Conservation (phyloP, 306 rosid species). For the Psophocarpus tetragonolobus region DNA sequence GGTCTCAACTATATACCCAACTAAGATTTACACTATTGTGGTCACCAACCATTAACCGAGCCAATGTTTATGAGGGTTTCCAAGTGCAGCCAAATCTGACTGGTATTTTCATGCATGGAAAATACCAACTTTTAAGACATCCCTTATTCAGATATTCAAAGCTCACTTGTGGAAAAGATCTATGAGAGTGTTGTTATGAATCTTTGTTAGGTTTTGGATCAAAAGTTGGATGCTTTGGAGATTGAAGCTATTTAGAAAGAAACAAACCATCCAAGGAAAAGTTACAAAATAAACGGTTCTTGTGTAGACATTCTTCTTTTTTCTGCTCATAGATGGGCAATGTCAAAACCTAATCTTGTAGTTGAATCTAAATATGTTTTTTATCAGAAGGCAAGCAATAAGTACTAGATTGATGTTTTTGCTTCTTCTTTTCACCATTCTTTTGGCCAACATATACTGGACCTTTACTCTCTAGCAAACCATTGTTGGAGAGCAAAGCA, state of each 20-base stretch:
- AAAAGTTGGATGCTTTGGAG: conserved; percentile 96
- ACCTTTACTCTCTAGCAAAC: too few species aligned
- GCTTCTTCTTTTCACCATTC: too few species aligned
- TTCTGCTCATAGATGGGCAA: conserved; percentile 98
- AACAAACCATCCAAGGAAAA: conserved; percentile 96
- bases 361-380: conserved; percentile 97
- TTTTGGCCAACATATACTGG: too few species aligned
- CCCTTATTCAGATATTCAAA: conserved; percentile 92
- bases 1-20: conserved; percentile 99
- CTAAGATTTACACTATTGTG: conserved; percentile 98
- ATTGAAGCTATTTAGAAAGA: conserved; percentile 97
- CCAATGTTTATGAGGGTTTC: conserved; percentile 97
- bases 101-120: conserved; percentile 99
- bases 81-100: conserved; percentile 97
- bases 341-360: conserved; percentile 98
- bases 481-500: too few species aligned
- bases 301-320: conserved; percentile 97
- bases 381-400: conserved; percentile 96
- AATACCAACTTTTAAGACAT: conserved; percentile 94
- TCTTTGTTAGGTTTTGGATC: conserved; percentile 98
- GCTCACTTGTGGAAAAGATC: conserved; percentile 98
- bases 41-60: conserved; percentile 99
- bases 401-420: conserved; percentile 96
- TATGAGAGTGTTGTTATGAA: conserved; percentile 99
- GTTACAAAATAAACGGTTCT: conserved; percentile 98